phyloP scores from a whole-genome alignment of 2,329 filamentous ascomycete species.

The Aspergillus sp. region DNA sequence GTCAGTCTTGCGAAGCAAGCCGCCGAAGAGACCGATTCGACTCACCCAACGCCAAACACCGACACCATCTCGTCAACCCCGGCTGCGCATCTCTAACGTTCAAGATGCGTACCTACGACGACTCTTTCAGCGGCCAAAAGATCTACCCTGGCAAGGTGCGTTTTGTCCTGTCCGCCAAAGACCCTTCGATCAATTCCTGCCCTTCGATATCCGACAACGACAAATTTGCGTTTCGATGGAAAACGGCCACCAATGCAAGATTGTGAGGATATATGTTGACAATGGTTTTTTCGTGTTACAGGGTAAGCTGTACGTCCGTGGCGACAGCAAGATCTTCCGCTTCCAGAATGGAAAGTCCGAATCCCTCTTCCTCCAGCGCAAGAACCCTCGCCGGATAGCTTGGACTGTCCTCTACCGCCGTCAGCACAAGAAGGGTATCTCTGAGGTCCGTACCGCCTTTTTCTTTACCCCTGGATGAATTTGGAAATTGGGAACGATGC shows the following conservation, averaged over 20 bases:
- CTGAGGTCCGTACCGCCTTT: slow-evolving; percentile 77
- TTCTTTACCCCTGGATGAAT: slow-evolving; percentile 22
- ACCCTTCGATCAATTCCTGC: slow-evolving; percentile 4
- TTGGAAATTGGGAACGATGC: slow-evolving; percentile 24
- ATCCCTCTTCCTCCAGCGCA: slow-evolving; percentile 99
- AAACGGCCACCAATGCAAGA: slow-evolving; percentile 8
- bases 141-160: slow-evolving; percentile 81
- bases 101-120: slow-evolving; percentile 79
- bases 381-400: slow-evolving; percentile 99
- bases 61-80: slow-evolving; percentile 43
- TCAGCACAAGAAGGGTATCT: slow-evolving; percentile 99
- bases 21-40: slow-evolving; percentile 46
- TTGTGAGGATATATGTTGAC: slow-evolving; percentile 30
- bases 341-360: slow-evolving; percentile 99
- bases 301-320: slow-evolving; percentile 99
- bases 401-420: slow-evolving; percentile 98
- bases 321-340: slow-evolving; percentile 99
- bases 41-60: slow-evolving; percentile 48
- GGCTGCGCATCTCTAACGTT: slow-evolving; percentile 54
- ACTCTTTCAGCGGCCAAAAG: slow-evolving; percentile 76
- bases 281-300: slow-evolving; percentile 51
- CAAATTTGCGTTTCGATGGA: slow-evolving; percentile 1
- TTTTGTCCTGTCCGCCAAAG: slow-evolving; percentile 30
- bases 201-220: slow-evolving; percentile 12
- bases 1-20: slow-evolving; percentile 37